phyloP scores from a whole-genome alignment of 2,329 filamentous ascomycete genomes.

The Xylaria polymorpha region DNA sequence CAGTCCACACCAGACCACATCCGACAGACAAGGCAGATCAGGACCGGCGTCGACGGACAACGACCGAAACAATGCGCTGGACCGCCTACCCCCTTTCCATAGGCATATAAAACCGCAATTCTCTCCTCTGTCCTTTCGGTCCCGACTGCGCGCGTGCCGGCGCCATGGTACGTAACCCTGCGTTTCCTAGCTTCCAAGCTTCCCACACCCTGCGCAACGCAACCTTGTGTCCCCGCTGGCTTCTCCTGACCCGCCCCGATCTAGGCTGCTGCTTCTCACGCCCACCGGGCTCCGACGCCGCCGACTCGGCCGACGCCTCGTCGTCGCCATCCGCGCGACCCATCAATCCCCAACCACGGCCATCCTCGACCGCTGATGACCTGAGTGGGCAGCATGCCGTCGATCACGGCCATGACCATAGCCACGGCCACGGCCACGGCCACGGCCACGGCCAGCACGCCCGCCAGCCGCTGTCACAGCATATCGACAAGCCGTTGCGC shows the following conservation, averaged over 20 bases:
- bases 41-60: constrained; percentile 17
- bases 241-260: constrained; percentile 24
- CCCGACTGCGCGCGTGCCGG: constrained; percentile 12
- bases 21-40: constrained; percentile 2
- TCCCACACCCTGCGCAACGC: not conserved
- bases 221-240: not conserved
- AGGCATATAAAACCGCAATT: constrained; percentile 22
- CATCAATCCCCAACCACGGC: constrained; percentile 59
- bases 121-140: constrained; percentile 20
- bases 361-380: constrained; percentile 49
- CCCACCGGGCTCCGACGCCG: constrained; percentile 63
- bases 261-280: constrained; percentile 70
- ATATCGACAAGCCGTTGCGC: constrained; percentile 76
- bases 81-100: constrained; percentile 17
- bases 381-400: constrained; percentile 39
- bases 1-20: not conserved
- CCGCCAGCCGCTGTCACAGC: constrained; percentile 65
- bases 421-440: no score
- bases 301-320: constrained; percentile 59
- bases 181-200: not conserved
- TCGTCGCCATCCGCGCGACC: constrained; percentile 64
- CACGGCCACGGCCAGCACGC: constrained; percentile 45
- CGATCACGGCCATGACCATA: no score
- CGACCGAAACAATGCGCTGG: constrained; percentile 33
- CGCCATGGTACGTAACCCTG: constrained; percentile 33